A percentile compares a stretch with the other conserved stretches of the same genome.
Conservation (phyloP, 495 filamentous ascomycete genomes). For the Penicillium subrubescens region DNA sequence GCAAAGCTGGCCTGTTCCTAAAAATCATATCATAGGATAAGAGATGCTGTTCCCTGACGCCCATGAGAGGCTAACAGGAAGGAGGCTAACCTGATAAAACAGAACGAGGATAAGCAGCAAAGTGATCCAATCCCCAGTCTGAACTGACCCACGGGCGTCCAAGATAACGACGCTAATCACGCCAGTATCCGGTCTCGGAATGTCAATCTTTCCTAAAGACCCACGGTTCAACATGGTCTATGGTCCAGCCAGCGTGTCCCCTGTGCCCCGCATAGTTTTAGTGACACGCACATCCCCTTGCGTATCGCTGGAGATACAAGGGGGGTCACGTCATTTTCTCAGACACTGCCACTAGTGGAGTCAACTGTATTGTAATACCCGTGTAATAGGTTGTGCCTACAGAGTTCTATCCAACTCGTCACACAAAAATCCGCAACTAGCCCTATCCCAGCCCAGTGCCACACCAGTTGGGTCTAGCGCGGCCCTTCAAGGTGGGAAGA, state of each 20-base stretch:
- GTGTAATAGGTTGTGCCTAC: background rate
- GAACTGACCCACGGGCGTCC: constrained; percentile 21
- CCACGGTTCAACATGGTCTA: constrained; percentile 21
- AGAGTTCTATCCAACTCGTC: background rate
- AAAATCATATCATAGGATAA: background rate
- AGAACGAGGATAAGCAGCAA: constrained; percentile 3
- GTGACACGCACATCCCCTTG: constrained; percentile 24
- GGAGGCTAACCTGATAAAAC: background rate
- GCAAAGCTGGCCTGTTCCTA: background rate
- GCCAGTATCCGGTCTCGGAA: constrained; percentile 32
- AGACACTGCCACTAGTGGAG: background rate
- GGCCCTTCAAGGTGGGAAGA: background rate
- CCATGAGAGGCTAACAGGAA: background rate
- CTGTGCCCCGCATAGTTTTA: constrained; percentile 7
- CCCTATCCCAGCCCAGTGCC: background rate
- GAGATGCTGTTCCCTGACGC: background rate
- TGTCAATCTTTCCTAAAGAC: constrained; percentile 22
- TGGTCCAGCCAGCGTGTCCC: background rate
- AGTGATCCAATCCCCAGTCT: constrained; percentile 14
- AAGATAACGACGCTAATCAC: constrained; percentile 23
- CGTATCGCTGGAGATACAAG: background rate
- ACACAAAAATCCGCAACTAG: background rate
- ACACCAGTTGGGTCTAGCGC: background rate
- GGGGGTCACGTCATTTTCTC: constrained; percentile 16
- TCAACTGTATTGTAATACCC: background rate